Evolutionary conservation across 768 basidiomycete species (phyloP).

Genomic region (Rhodotorula toruloides): DNA sequence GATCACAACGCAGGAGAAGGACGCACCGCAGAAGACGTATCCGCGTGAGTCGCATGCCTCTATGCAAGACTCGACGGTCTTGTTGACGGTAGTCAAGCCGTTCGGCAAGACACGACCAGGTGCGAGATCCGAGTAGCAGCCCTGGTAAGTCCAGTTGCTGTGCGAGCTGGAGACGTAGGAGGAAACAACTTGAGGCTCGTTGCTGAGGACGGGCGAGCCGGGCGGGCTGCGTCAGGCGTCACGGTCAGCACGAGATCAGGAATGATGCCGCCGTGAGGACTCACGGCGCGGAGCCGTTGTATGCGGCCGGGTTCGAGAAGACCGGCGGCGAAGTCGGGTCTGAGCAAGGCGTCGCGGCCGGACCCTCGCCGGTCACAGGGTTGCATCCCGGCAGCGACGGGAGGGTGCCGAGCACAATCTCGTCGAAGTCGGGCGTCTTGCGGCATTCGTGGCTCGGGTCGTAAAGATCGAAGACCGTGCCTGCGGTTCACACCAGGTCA

Average conservation of each 20-base stretch:
- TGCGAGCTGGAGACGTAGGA: neutral
- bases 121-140: conserved; percentile 36
- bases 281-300: conserved; percentile 14
- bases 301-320: neutral
- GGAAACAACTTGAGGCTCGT: conserved; percentile 6
- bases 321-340: neutral
- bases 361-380: conserved; percentile 30
- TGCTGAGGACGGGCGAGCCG: neutral
- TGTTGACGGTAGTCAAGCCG: conserved; percentile 16
- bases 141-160: conserved; percentile 19
- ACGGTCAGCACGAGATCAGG: neutral
- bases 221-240: conserved; percentile 7
- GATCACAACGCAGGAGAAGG: neutral
- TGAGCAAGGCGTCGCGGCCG: conserved; percentile 15
- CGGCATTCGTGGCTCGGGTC: conserved; percentile 16
- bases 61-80: conserved; percentile 46
- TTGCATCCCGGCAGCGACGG: conserved; percentile 40
- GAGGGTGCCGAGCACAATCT: conserved; percentile 34
- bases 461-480: conserved; percentile 39
- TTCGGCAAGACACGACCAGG: conserved; percentile 19
- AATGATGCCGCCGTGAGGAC: neutral
- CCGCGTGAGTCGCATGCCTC: conserved; percentile 44
- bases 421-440: conserved; percentile 36
- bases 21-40: conserved; percentile 44
- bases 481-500: neutral